A percentile compares a stretch with the other conserved stretches of the same genome.
These are phyloP conservation scores for Coniella lustricola DNA, from an alignment of 2,329 filamentous ascomycete genomes.

Conservation along the genomic window DNA sequence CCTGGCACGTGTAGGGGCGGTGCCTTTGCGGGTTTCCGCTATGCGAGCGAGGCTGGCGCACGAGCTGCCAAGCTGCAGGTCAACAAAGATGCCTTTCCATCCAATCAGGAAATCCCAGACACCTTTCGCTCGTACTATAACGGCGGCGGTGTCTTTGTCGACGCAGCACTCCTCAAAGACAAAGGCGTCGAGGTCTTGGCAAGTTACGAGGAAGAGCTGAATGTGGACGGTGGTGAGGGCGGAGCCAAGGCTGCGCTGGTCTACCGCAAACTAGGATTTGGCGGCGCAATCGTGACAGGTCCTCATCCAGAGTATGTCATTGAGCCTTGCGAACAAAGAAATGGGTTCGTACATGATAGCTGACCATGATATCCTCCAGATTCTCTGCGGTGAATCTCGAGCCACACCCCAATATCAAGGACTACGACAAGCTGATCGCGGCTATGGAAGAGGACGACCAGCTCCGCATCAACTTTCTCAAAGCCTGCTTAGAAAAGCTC, in stretches of 20 bases:
- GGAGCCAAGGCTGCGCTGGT: slow-evolving; percentile 75
- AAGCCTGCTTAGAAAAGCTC: slow-evolving; percentile 70
- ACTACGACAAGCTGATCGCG: slow-evolving; percentile 64
- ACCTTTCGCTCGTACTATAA: slow-evolving; percentile 81
- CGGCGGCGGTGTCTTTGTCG: slow-evolving; percentile 87
- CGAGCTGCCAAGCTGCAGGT: slow-evolving; percentile 63
- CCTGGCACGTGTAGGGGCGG: slow-evolving; percentile 79
- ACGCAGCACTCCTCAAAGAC: slow-evolving; percentile 55
- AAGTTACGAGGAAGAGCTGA: slow-evolving; percentile 65
- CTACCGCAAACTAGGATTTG: slow-evolving; percentile 75
- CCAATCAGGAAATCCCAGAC: slow-evolving; percentile 44
- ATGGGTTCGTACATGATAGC: slow-evolving; percentile 12
- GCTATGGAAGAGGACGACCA: slow-evolving; percentile 62
- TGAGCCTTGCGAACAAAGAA: neutral
- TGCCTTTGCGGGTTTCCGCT: slow-evolving; percentile 84
- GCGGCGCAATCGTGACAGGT: slow-evolving; percentile 71
- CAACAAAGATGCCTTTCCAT: slow-evolving; percentile 49
- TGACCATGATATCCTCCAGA: slow-evolving; percentile 27
- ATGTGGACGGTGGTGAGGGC: slow-evolving; percentile 67
- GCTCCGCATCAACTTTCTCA: slow-evolving; percentile 66
- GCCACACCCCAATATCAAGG: slow-evolving; percentile 56
- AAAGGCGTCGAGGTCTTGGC: slow-evolving; percentile 75
- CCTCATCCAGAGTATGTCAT: slow-evolving; percentile 76
- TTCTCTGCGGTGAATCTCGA: slow-evolving; percentile 77
- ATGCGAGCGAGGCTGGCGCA: slow-evolving; percentile 80